Evolutionary conservation across 495 filamentous ascomycete species (phyloP).

Genomic region (Cercophora sp.): DNA sequence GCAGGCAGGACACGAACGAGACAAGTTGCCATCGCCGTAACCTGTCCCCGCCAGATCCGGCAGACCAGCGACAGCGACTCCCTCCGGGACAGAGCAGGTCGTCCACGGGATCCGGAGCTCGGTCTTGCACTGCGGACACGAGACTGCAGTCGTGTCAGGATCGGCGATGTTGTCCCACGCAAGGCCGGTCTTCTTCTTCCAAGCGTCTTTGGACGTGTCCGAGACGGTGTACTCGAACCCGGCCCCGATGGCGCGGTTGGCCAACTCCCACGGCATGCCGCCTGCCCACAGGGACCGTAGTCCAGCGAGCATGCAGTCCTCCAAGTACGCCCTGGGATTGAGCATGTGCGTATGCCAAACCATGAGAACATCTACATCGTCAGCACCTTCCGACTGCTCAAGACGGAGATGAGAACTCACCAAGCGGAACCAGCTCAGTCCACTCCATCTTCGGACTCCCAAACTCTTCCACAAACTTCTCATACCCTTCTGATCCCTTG

Average conservation of each 20-base stretch:
- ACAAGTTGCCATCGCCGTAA: slow-evolving; percentile 62
- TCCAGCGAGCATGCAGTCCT: slow-evolving; percentile 67
- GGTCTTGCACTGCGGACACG: slow-evolving; percentile 54
- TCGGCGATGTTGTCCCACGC: slow-evolving; percentile 60
- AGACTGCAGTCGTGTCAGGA: slow-evolving; percentile 41
- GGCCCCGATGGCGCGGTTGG: slow-evolving; percentile 63
- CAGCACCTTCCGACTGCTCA: not conserved
- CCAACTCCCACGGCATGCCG: slow-evolving; percentile 66
- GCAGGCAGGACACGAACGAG: slow-evolving; percentile 44
- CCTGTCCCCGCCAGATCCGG: slow-evolving; percentile 43
- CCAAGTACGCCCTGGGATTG: slow-evolving; percentile 72
- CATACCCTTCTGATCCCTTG: slow-evolving; percentile 16
- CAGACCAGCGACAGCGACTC: slow-evolving; percentile 12
- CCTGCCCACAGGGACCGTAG: slow-evolving; percentile 57
- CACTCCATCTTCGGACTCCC: slow-evolving; percentile 17
- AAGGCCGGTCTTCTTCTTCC: slow-evolving; percentile 47
- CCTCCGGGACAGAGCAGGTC: slow-evolving; percentile 39
- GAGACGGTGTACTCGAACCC: slow-evolving; percentile 59
- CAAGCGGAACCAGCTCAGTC: slow-evolving; percentile 38
- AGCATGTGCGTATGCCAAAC: slow-evolving; percentile 87
- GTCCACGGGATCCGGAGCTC: slow-evolving; percentile 57
- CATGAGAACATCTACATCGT: slow-evolving; percentile 70
- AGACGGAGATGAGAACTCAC: slow-evolving; percentile 20
- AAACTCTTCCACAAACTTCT: slow-evolving; percentile 15
- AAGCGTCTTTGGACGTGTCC: slow-evolving; percentile 40